Evolutionary conservation across 208 protist genomes (phyloP), one percentile per base, ranked within the genome.

Genomic region (Trypanosoma melophagium): DNA sequence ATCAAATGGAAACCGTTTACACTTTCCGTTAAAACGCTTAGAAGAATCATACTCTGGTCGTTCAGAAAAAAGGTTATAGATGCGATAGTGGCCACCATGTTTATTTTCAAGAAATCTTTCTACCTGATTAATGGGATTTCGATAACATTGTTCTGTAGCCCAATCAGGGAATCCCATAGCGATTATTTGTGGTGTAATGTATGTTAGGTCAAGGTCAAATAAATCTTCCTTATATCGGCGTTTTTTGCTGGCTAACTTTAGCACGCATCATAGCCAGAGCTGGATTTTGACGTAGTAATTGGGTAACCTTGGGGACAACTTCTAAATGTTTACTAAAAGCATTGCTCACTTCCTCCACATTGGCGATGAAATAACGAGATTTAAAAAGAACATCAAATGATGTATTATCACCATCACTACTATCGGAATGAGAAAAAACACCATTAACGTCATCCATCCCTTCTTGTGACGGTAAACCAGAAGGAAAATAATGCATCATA

Each of bases 201-300:
- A 98, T 1, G 92, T 91, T 16, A 98, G 79, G 68, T 98, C 97
- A 17, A 98, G 81, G 76, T 98, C 83, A 72, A 97, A 98, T 35
- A 81, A 83, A 47, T 81, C 88, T 2, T 95, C 81, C 44, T 89
- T 73, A 65, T 90, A 98, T 19, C 95, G 74, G 7, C 81, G 68
- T 63, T 98, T 98, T 98, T 60, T 96, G 89, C 65, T 97, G 94
- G 19, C 87, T 96, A 7, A 98, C 95, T 7, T 88, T 68, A 21
- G 83, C 73, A 31, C 92, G 72, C 21, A 97, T 56, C 44, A 63
- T 47, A 12, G 72, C 72, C 61, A 82, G 55, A 57, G 24, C 62
- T 25, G 61, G 42, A 75, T 52, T 19, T 24, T 68, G 60, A 28
- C n/a, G 61, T n/a, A 66, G 7, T 9, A 60, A 25, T 42, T 66